Percentiles rank a stretch among this genome's conserved stretches.
Conservation (phyloP, 495 filamentous ascomycete genomes). For the Talaromyces nanjingensis region DNA sequence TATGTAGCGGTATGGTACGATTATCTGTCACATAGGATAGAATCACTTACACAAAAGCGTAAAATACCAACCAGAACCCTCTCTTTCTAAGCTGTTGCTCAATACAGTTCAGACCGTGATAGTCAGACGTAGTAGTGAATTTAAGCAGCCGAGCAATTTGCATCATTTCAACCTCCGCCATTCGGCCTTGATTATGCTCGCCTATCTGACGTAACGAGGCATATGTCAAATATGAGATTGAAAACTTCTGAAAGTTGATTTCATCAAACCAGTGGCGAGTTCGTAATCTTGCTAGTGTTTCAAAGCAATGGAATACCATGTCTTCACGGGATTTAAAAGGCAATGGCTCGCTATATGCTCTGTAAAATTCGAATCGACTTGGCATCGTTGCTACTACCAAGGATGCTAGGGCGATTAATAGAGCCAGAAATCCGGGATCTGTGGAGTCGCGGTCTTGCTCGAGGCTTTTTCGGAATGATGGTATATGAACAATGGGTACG, state of each 20-base stretch:
- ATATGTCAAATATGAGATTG: constrained; percentile 17
- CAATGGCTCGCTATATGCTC: constrained; percentile 8
- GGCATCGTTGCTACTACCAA: constrained; percentile 19
- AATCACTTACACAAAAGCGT: constrained; percentile 17
- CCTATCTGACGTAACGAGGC: constrained; percentile 17
- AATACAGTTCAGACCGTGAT: constrained; percentile 19
- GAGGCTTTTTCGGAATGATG: constrained; percentile 14
- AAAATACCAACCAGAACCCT: constrained; percentile 27
- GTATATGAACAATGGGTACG: constrained; percentile 18
- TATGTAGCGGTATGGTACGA: background rate
- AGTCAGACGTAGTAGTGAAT: constrained; percentile 14
- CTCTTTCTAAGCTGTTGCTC: constrained; percentile 37
- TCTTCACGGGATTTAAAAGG: constrained; percentile 16
- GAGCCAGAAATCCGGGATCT: constrained; percentile 14
- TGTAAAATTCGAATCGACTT: constrained; percentile 13
- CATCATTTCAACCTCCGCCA: constrained; percentile 19
- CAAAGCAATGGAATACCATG: constrained; percentile 16
- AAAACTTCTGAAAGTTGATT: constrained; percentile 20
- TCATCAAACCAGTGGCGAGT: constrained; percentile 17
- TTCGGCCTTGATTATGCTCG: constrained; percentile 19
- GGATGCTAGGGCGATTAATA: constrained; percentile 15
- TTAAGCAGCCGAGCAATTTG: constrained; percentile 20
- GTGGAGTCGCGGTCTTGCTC: constrained; percentile 12
- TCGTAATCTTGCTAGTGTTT: constrained; percentile 11
- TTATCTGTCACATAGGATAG: background rate